These are phyloP conservation scores for Catharanthus roseus DNA, from an alignment of 257 asterid genomes.

Conservation along the genomic window DNA sequence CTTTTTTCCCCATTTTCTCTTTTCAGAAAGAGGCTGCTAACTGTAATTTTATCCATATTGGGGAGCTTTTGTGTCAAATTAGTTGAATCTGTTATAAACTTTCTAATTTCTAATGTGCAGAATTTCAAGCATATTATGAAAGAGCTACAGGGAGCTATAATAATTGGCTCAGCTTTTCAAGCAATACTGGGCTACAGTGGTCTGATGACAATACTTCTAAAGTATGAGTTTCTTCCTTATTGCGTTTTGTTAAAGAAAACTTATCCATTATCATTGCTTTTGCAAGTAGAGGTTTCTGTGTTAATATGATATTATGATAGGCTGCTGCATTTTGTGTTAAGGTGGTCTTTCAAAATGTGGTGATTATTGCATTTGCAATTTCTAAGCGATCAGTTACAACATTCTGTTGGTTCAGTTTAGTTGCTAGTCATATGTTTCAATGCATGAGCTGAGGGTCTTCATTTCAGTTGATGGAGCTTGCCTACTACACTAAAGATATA, in stretches of 20 bases:
- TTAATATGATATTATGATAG: background rate
- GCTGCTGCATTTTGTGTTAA: background rate
- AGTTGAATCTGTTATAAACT: constrained; percentile 8
- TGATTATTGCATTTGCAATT: background rate
- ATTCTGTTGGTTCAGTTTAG: background rate
- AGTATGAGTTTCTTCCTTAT: constrained; percentile 34
- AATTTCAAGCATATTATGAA: constrained; percentile 94
- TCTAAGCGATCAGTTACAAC: background rate
- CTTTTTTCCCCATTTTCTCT: background rate
- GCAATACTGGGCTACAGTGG: constrained; percentile 93
- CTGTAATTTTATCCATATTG: background rate
- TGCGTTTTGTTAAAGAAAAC: background rate
- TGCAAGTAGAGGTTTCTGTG: background rate
- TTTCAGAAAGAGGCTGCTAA: background rate
- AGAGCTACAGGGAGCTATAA: constrained; percentile 94
- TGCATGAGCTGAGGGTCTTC: background rate
- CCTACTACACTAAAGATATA: background rate
- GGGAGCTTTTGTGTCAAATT: background rate
- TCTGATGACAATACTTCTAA: constrained; percentile 62
- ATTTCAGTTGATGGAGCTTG: background rate
- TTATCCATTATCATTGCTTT: background rate
- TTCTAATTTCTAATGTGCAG: constrained; percentile 40
- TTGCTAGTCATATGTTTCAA: background rate
- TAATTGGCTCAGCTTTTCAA: constrained; percentile 92
- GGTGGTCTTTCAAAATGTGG: background rate